Base-by-base conservation (phyloP, 225 moss, liverwort and hornwort species). In the Polytrichum commune region DNA sequence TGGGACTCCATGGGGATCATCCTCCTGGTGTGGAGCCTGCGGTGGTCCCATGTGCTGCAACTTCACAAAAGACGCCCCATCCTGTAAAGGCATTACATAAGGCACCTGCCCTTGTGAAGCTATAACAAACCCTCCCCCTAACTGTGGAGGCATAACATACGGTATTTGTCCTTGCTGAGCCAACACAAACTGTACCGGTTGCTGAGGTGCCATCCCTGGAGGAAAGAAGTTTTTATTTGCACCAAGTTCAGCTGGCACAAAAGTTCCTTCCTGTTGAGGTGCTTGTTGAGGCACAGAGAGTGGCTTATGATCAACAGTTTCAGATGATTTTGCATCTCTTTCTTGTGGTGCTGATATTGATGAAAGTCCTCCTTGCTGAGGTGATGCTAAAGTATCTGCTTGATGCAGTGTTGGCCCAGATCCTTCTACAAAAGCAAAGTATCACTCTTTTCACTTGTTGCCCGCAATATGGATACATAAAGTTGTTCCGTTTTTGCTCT, bases 111-210 rank as follows among this genome's bases (percentile, higher is more conserved):
- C 74, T 62, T 77, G 72, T 69, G 84, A 74, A 68, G 84, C 65
- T 62, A 80, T 29, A 56, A 80, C 74, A 30, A 77, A 60, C 62
- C 70, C 69, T 25, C 80, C 84, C 18, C 84, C 74, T 69, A 80
- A 69, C 68, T 80, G 74, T 30, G 80, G 71, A 72, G 84, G 77
- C 74, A 84, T 84, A 57, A 77, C 74, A 73, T 77, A 80, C 18
- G 77, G 80, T 26, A 84, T 73, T 30, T 80, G 80, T 28, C 72
- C 75, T 72, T 74, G 77, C 68, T 84, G 77, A 24, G 75, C 19
- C 63, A 80, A 7, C 65, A 75, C 10, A 63, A 63, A 69, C 63
- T 76, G 79, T 28, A 74, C 33, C 25, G 66, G 80, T 78, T 69
- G 69, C 70, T 70, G 46, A 24, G 74, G 30, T 46, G 56, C 66